Conservation (phyloP, 2,329 filamentous ascomycete species). For the Neospermospora avenae region DNA sequence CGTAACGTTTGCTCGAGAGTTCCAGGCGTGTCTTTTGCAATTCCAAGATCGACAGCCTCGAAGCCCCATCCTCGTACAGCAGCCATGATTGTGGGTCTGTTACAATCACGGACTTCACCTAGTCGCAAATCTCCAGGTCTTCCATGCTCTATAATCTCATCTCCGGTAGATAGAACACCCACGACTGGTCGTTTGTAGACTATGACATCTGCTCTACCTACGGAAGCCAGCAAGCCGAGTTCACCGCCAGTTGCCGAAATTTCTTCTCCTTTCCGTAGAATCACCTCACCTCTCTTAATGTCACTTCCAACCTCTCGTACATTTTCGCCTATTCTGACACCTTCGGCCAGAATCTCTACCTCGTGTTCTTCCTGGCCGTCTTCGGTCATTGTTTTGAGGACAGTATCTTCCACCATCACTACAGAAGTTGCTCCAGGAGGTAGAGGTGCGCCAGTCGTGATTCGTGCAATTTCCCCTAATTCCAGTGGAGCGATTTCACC, state of each 20-base stretch:
- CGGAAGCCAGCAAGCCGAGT: constrained; percentile 82
- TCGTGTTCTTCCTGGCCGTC: constrained; percentile 83
- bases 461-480: constrained; percentile 76
- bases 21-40: constrained; percentile 70
- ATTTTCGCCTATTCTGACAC: constrained; percentile 77
- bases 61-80: constrained; percentile 74
- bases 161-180: constrained; percentile 88
- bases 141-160: constrained; percentile 82
- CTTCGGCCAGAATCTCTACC: constrained; percentile 78
- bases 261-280: constrained; percentile 75
- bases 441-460: constrained; percentile 91
- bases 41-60: constrained; percentile 78
- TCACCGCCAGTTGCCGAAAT: constrained; percentile 87
- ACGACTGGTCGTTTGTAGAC: constrained; percentile 76
- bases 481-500: constrained; percentile 62
- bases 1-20: constrained; percentile 76
- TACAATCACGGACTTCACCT: constrained; percentile 91
- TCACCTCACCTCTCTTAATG: constrained; percentile 62
- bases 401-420: constrained; percentile 95
- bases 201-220: constrained; percentile 68
- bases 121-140: constrained; percentile 58
- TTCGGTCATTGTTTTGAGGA: constrained; percentile 69
- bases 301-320: constrained; percentile 90
- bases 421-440: constrained; percentile 87
- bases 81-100: constrained; percentile 81